A percentile compares a stretch with the other conserved stretches of the same genome.
phyloP scores from a whole-genome alignment of 805 yeast genomes.

The Sporopachydermia lactativora region DNA sequence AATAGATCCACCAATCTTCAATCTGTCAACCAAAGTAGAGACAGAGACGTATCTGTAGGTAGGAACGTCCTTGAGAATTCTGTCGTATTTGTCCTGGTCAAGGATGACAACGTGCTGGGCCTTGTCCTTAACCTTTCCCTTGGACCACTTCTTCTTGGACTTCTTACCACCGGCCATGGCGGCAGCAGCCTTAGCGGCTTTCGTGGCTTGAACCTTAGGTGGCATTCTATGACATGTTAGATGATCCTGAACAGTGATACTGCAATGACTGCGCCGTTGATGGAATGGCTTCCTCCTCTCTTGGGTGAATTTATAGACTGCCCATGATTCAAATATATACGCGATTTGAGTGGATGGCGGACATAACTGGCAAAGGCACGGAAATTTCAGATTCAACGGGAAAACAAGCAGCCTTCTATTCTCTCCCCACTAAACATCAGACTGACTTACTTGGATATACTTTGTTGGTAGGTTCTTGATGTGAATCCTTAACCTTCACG shows the following conservation, averaged over 20 bases:
- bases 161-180: conserved; percentile 99
- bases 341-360: too few relatives aligned
- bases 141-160: conserved; percentile 99
- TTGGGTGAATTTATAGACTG: conserved; percentile 3
- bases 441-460: too few relatives aligned
- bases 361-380: too few relatives aligned
- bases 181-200: conserved; percentile 99
- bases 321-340: too few relatives aligned
- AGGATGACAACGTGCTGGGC: conserved; percentile 95
- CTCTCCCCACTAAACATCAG: too few relatives aligned
- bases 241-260: neutral
- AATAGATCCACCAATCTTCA: conserved; percentile 97
- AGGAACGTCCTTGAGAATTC: conserved; percentile 98
- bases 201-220: conserved; percentile 97
- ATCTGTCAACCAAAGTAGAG: conserved; percentile 96
- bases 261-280: too few relatives aligned
- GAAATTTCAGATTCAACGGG: too few relatives aligned
- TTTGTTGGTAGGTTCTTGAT: too few relatives aligned
- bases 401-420: too few relatives aligned
- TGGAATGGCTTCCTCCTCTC: too few relatives aligned
- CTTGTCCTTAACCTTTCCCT: conserved; percentile 99
- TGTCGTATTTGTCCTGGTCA: conserved; percentile 98
- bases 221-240: conserved; percentile 50
- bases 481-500: too few relatives aligned
- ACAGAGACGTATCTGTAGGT: conserved; percentile 97